phyloP scores from a whole-genome alignment of 345 rosid species.

The Cardamine chenopodiifolia region DNA sequence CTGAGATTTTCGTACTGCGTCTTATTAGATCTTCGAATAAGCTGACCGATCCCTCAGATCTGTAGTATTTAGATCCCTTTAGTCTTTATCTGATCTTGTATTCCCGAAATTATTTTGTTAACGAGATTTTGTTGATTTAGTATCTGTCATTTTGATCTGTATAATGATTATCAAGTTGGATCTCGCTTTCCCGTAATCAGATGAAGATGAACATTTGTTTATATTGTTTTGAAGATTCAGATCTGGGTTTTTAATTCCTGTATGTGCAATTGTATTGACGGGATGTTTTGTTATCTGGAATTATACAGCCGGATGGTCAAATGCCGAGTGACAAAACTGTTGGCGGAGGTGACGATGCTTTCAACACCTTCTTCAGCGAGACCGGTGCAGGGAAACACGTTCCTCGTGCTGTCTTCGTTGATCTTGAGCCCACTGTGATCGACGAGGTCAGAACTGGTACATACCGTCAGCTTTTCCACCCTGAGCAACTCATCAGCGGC shows the following conservation, averaged over 20 bases:
- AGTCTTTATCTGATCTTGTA: neutral
- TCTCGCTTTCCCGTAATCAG: neutral
- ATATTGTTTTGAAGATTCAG: neutral
- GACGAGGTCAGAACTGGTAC: conserved; percentile 80
- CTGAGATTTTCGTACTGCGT: neutral
- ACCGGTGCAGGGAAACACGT: conserved; percentile 91
- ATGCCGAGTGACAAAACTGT: conserved; percentile 57
- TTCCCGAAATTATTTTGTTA: neutral
- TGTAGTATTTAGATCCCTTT: neutral
- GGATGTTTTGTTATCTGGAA: neutral
- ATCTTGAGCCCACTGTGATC: conserved; percentile 84
- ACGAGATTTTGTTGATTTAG: neutral
- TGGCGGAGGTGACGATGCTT: conserved; percentile 69
- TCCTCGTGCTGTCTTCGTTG: conserved; percentile 82
- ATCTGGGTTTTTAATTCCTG: neutral
- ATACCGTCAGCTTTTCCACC: conserved; percentile 86
- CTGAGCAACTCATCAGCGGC: conserved; percentile 91
- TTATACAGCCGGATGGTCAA: conserved; percentile 19
- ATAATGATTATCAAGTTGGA: neutral
- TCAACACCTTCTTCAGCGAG: conserved; percentile 92
- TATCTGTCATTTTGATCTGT: neutral
- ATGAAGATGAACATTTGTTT: neutral
- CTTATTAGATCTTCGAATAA: neutral
- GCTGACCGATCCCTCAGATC: neutral
- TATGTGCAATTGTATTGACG: neutral